Evolutionary conservation across 1,284 basidiomycete species (phyloP), one percentile per base, ranked within the genome.

Genomic region (Cystobasidium slooffiae): DNA sequence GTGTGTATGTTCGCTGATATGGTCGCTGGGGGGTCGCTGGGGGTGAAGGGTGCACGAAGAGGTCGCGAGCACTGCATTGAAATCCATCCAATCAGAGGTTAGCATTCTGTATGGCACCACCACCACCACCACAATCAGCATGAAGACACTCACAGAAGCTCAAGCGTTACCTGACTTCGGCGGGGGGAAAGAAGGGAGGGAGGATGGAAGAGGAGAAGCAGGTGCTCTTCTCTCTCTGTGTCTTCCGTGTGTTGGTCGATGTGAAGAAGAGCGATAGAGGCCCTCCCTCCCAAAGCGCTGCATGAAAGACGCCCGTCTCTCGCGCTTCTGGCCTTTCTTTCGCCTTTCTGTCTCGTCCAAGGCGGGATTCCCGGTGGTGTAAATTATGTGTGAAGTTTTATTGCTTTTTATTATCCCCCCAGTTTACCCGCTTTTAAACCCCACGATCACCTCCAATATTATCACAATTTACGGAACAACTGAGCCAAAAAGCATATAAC

Each of bases 1-100:
- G 39, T 52, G 37, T 52, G 3, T 68, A 31, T 31, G 31, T 1
- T 31, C 31, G 31, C 31, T 31, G 31, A 31, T 31, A 31, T 31
- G 70, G 70, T 73, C 70, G 70, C 70, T 65, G 31, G 43, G 43
- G 39, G 70, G 70, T 73, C 70, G 70, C 70, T 66, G 47, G 70
- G 52, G 55, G 52, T n/a, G 39, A 52, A 20, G 62, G 39, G 47
- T 65, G 70, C 70, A 73, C 70, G 70, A 73, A 73, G 63, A 46
- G 63, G 53, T 58, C 62, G 63, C 70, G 70, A 65, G 70, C 31
- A 44, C 39, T 16, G 22, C 20, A 14, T 14, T 7, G 7, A n/a
- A 20, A 20, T 16, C 12, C 61, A 63, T 41, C 61, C 59, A 62
- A 62, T 62, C 59, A 62, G 59, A 12, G 39, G 20, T 20, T 3